Base-by-base conservation (phyloP, 208 protist genomes). In the Leishmania amazonensis region DNA sequence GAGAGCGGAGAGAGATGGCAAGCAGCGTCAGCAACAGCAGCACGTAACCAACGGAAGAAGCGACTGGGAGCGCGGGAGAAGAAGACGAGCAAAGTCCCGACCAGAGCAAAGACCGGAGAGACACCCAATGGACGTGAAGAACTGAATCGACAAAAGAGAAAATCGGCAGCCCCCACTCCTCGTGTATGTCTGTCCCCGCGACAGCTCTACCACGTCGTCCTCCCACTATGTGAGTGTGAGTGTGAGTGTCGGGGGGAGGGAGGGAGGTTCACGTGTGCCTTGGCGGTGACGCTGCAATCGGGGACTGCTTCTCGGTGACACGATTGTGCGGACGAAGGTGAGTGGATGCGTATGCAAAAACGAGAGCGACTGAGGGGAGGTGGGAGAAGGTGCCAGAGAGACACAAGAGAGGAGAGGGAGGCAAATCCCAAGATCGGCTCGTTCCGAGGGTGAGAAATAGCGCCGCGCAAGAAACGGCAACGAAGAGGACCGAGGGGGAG, bases 1-100 rank as follows among this genome's bases (percentile, higher is more conserved):
- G 42, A 47, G 42, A 80, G 15, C 3, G 21, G 17, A 0, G 13
- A 57, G 5, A 3, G 28, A 57, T 17, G 54, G 21, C 80, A 81
- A 84, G 64, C 75, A 84, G 75, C 3, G 40, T 54, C 72, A 60
- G 47, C 35, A 67, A 17, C 58, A 21, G 19, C 67, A 38, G 64
- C 64, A 68, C 2, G 54, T 28, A 47, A 42, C 17, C 4, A 53
- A 24, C 4, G 64, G n/a, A 62, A 78, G 24, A 73, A 58, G 40
- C 19, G 3, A 45, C 19, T 21, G 38, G 21, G 2, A 42, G 17
- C 13, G 2, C 11, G 31, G 60, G 9, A 35, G n/a, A 8, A 64
- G 58, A 31, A 31, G 60, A 67, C 31, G n/a, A 38, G 60, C 28
- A 31, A 67, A 38, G 60, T 67, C 0, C 13, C 21, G 19, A 4